These are phyloP conservation scores for Diversispora epigaea DNA, from an alignment of 192 early-diverging fungal species.

Conservation along the genomic window DNA sequence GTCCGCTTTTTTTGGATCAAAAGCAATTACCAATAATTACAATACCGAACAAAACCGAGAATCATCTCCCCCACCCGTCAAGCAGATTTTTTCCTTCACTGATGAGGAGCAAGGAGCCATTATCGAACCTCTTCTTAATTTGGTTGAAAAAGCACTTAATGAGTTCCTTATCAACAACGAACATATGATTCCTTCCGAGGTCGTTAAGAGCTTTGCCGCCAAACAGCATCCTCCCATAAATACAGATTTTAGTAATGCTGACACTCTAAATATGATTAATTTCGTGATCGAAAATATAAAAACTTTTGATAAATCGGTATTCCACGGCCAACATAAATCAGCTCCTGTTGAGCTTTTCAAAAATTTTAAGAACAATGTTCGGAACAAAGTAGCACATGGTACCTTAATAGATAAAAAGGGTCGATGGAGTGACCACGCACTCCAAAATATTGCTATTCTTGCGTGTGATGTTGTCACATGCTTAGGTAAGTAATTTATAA, in stretches of 20 bases:
- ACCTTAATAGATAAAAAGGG: not conserved
- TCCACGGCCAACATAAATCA: conserved; percentile 1
- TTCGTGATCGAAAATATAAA: conserved; percentile 7
- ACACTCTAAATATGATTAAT: not conserved
- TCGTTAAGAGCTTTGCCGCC: not conserved
- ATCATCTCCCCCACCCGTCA: not conserved
- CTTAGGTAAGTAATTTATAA: conserved; percentile 17
- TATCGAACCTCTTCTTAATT: conserved; percentile 18
- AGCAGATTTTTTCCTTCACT: conserved; percentile 11
- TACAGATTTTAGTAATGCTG: not conserved
- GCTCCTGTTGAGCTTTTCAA: not conserved
- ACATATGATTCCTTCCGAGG: conserved; percentile 8
- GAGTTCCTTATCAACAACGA: conserved; percentile 15
- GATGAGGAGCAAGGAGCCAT: conserved; percentile 10
- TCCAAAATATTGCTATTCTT: conserved; percentile 4
- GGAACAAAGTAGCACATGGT: conserved; percentile 9
- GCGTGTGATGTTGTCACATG: not conserved
- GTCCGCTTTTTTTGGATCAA: conserved; percentile 9
- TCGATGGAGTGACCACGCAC: not conserved
- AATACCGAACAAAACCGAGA: not conserved
- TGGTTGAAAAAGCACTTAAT: conserved; percentile 6
- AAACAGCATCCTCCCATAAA: not conserved
- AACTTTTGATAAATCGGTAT: conserved; percentile 8
- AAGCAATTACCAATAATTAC: not conserved
- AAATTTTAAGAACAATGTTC: conserved; percentile 19